Evolutionary conservation across 176 grass and related monocot species (phyloP).

Genomic region (Juncus inflexus): DNA sequence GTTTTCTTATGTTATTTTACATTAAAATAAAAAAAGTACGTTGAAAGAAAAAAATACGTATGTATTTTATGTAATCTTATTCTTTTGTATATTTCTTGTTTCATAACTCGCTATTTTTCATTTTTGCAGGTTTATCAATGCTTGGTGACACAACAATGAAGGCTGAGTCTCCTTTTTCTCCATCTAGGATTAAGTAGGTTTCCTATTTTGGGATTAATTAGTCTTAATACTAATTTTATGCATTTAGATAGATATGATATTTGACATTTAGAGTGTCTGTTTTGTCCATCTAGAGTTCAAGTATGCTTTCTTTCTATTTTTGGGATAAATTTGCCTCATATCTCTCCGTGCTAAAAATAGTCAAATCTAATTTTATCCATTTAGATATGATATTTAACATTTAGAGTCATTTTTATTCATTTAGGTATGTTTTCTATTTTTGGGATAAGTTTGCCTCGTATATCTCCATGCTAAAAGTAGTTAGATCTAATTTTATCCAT

Average conservation of each 20-base stretch:
- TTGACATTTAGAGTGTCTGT: too few relatives aligned
- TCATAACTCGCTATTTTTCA: neutral
- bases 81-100: neutral
- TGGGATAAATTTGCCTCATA: neutral
- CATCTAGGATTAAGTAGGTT: slow-evolving; percentile 79
- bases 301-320: slow-evolving; percentile 16
- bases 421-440: neutral
- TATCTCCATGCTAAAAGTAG: neutral
- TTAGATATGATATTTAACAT: neutral
- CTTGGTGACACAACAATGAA: slow-evolving; percentile 59
- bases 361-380: too few relatives aligned
- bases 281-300: neutral
- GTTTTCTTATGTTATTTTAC: too few relatives aligned
- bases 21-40: too few relatives aligned
- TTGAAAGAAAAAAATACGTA: too few relatives aligned
- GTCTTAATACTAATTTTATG: slow-evolving; percentile 19
- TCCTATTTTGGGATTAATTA: slow-evolving; percentile 7
- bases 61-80: neutral
- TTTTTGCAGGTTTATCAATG: slow-evolving; percentile 36
- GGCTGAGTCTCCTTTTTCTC: slow-evolving; percentile 93
- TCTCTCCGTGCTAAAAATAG: neutral
- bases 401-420: neutral
- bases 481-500: neutral
- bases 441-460: neutral
- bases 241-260: neutral